Evolutionary conservation across 2,329 filamentous ascomycete genomes (phyloP), one percentile per base, ranked within the genome.

Genomic region (Aureobasidium sp.): DNA sequence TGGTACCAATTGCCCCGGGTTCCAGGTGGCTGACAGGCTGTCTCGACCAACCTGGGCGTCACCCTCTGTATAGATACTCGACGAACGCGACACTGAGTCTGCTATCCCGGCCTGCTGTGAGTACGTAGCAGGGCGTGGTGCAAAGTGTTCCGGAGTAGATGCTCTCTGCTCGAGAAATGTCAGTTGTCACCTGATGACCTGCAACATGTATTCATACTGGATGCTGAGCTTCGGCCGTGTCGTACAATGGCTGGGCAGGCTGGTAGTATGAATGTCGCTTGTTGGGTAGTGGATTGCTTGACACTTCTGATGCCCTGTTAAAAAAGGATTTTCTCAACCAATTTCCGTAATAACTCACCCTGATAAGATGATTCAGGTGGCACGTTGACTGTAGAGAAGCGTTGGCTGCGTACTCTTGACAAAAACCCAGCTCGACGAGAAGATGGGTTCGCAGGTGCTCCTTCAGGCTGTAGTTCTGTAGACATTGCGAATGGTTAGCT

Each of bases 201-300:
- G 57, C 44, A 36, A 42, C 7, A 16, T 59, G 32, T 6, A n/a
- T 59, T 25, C 57, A 59, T 59, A 59, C 57, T 27, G 57, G 45
- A 41, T 11, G 34, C 29, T 59, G 44, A 25, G 44, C 57, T 27
- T 59, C 45, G 36, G 16, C 11, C 44, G 44, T 41, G 57, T 59
- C 57, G 57, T 59, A 59, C 57, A 59, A 50, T 41, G 57, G 57
- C 45, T 59, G 57, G 44, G 45, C 57, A 25, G 57, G 44, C 44
- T 59, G 57, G 45, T 59, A 59, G 27, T 59, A 59, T n/a, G 57
- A 59, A 9, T 59, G 57, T 50, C 57, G 44, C 45, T 59, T 49
- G 45, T 59, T 49, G 45, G 57, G 44, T 16, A 59, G 45, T 41
- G 57, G 41, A 15, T 47, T 47, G 54, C 54, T 58, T 32, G 54